Base-by-base conservation (phyloP, 768 basidiomycete genomes). In the Pleurotus cornucopiae region DNA sequence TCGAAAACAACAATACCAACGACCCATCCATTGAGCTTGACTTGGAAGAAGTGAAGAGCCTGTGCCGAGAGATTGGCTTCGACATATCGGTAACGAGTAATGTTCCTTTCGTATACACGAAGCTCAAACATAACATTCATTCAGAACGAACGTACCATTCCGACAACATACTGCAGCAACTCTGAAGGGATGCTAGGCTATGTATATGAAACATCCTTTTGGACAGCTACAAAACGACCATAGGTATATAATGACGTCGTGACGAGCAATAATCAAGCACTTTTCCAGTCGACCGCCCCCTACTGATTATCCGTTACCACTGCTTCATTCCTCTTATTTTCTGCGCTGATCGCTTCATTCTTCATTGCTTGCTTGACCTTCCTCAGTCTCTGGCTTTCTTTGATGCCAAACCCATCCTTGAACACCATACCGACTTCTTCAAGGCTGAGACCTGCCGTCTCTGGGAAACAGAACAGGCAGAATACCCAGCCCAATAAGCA, bases 101-200 rank as follows among this genome's bases (percentile, higher is more conserved):
- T 21, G 6, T 45, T 3, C 4, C 7, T 43, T 25, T 46, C 20
- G 9, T 57, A 5, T 23, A 20, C 3, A 43, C 25, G 21, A 1
- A 20, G 16, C 30, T 34, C 30, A 11, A 34, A 34, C 30, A 34
- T 34, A 34, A 34, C 30, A 6, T 9, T 43, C 16, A 14, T 21
- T 47, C 45, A 97, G 93, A 84, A 94, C 59, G 93, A 97, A 72
- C 75, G 77, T 54, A 83, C 79, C 20, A 83, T 96, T 51, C 80
- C 85, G 59, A 89, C 92, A 14, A 92, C 89, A 4, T 98, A 97
- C 66, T 93, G 92, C 14, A 89, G 83, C 61, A 91, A 94, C 62
- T 74, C 80, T 2, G 78, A 84, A 60, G 85, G 84, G 6, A 89
- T 97, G 88, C 76, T 98, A 12, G 80, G 83, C 39, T 94, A 96